Percentiles rank a stretch among this genome's conserved stretches.
These are phyloP conservation scores for Phytophthora megakarya DNA, from an alignment of 352 stramenopile genomes.

Conservation along the genomic window DNA sequence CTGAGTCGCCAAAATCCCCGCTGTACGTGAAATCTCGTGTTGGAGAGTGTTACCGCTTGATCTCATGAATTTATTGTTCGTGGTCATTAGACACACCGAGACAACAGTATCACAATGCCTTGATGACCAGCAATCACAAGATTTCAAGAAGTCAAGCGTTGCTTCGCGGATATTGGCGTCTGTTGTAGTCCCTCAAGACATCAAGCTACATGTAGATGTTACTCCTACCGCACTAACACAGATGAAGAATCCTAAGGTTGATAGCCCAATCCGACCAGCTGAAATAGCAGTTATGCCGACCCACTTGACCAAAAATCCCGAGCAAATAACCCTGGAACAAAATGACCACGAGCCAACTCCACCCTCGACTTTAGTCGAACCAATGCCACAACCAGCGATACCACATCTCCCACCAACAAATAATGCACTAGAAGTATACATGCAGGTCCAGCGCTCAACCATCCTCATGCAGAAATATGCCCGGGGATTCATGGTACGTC, in stretches of 20 bases:
- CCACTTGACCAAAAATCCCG: neutral
- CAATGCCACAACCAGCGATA: neutral
- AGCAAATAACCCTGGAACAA: neutral
- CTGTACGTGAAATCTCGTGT: constrained; percentile 14
- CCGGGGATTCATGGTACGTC: constrained; percentile 33
- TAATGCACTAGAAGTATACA: constrained; percentile 29
- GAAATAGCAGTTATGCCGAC: neutral
- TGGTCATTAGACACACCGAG: constrained; percentile 8
- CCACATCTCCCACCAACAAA: neutral
- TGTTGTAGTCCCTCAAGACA: constrained; percentile 6
- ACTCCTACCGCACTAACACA: neutral
- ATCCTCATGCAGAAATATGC: constrained; percentile 36
- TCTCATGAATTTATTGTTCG: neutral
- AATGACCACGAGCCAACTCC: constrained; percentile 1
- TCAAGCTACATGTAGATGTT: neutral
- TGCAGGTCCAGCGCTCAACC: constrained; percentile 31
- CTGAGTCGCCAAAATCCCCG: neutral
- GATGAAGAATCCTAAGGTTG: neutral
- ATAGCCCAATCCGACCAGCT: constrained; percentile 2
- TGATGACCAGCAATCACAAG: neutral
- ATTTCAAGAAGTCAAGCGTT: constrained; percentile 17
- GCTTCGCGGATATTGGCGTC: constrained; percentile 25
- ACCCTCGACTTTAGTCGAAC: neutral
- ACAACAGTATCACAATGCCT: constrained; percentile 3
- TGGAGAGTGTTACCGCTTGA: neutral